Evolutionary conservation across 2,329 filamentous ascomycete species (phyloP), one percentile per base, ranked within the genome.

Genomic region (Aureobasidium sp.): DNA sequence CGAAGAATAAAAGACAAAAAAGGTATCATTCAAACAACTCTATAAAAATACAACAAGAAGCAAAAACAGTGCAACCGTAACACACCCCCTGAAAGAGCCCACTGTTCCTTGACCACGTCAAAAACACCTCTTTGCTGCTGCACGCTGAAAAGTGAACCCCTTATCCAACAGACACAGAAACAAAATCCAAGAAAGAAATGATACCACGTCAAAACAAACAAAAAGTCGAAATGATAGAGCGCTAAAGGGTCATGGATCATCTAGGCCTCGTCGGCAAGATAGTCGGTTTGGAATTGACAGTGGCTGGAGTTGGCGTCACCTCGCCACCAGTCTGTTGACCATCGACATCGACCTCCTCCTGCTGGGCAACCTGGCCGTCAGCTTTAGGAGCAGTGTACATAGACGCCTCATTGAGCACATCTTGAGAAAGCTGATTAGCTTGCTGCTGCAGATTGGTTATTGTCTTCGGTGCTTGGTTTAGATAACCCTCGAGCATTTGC

Each of bases 401-500:
- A 1, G 12, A 13, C 17, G 34, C 57, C 17, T 56, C 10, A 2
- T 67, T 65, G 10, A 75, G 66, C 26, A 69, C 70, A 1, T 67
- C 67, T 39, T 72, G 75, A 12, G 79, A 78, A 13, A 81, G 67
- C 57, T 75, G 71, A 43, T 77, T 76, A 0, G 77, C 78, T 63
- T 81, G 76, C 10, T 74, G 68, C 64, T 80, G 76, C 24, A 82
- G 64, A 64, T 81, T 75, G 1, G 77, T 75, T 1, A 77, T 75
- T 8, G 70, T 64, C 27, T 75, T 75, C 1, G 77, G 73, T 10
- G 76, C 73, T 52, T 84, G 82, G 15, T 71, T 69, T 12, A 89
- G 79, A 69, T 89, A 89, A 34, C 81, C 80, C 67, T 89, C 85
- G 13, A 97, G 78, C 77, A 97, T 93, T 70, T 86, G 86, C 75